Base-by-base conservation (phyloP, 2,329 filamentous ascomycete genomes). In the Alternaria sp. region DNA sequence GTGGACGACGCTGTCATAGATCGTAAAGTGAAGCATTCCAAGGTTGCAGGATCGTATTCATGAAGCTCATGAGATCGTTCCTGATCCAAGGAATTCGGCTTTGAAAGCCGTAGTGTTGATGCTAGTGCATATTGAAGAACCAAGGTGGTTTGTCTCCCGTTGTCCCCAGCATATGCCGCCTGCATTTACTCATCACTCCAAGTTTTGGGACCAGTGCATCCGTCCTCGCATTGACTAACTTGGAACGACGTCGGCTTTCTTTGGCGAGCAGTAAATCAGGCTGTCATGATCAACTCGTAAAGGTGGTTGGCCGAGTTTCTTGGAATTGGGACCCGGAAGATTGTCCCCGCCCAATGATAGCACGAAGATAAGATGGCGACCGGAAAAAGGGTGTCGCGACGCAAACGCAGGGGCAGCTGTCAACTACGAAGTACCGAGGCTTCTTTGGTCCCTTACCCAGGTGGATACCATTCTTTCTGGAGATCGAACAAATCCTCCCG, bases 401-500 rank as follows among this genome's bases (percentile, higher is more conserved):
- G 30, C 32, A 51, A 28, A 47, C 4, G 30, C 44, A 48, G 18
- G 46, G 46, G 18, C 46, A 38, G 32, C 20, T 51, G 36, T 41
- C 24, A 20, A 28, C 16, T 39, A n/a, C 16, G n/a, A 16, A 14
- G n/a, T n/a, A 30, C 52, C 52, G 41, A 47, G 52, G 52, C 41
- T 54, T 5, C 39, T 44, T n/a, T 39, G 22, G 22, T 36, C 42
- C 41, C 32, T 39, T 54, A 20, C 16, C 30, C 26, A 54, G 18
- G 52, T 54, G 52, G 52, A 54, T 54, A 54, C 42, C 20, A 47
- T 39, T 54, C 26, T 46, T 52, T 28, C 30, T 53, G 30, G 39
- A 42, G 34, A 55, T 55, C 43, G 53, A 55, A 28, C 53, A 36
- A 48, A 52, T 57, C 48, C 47, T 57, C 48, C 54, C 54, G 54